Percentiles rank a stretch among this genome's conserved stretches.
Evolutionary conservation across 2,329 filamentous ascomycete species (phyloP).

Genomic region (Lasiodiplodia theobromae): DNA sequence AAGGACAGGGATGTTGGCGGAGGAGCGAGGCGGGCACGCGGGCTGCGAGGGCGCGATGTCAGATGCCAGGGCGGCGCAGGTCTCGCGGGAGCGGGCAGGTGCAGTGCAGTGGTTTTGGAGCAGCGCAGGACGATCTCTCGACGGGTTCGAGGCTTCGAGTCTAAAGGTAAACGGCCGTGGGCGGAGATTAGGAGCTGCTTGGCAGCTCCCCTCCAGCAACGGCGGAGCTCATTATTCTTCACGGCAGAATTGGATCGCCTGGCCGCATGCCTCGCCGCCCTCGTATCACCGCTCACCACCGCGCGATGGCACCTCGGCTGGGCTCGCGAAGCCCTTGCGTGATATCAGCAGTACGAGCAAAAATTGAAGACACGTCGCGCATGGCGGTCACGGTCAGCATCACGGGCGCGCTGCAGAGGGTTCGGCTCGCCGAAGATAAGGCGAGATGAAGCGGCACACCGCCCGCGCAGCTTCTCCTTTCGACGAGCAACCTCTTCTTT

Average conservation of each 20-base stretch:
- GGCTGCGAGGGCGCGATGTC: slow-evolving; percentile 23
- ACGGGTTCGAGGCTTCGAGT: not conserved
- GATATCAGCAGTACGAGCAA: slow-evolving; percentile 23
- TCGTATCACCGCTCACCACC: slow-evolving; percentile 19
- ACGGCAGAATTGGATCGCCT: not conserved
- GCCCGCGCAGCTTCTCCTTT: not conserved
- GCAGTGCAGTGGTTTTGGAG: not conserved
- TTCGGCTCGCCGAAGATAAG: slow-evolving; percentile 17
- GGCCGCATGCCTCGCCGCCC: not conserved
- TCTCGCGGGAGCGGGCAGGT: not conserved
- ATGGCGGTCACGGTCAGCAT: not conserved
- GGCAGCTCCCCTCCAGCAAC: slow-evolving; percentile 16
- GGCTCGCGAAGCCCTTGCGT: slow-evolving; percentile 15
- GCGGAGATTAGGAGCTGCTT: slow-evolving; percentile 27
- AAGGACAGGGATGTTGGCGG: slow-evolving; percentile 25
- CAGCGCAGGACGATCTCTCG: not conserved
- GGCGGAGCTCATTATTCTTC: slow-evolving; percentile 11
- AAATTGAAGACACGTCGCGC: slow-evolving; percentile 23
- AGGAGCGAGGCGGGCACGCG: slow-evolving; percentile 12
- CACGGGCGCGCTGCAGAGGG: not conserved
- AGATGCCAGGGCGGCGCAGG: slow-evolving; percentile 31
- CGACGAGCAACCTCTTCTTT: not conserved
- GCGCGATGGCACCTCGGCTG: slow-evolving; percentile 17
- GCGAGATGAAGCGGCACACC: slow-evolving; percentile 9
- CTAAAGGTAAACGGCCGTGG: not conserved